phyloP scores from a whole-genome alignment of 352 stramenopile species.

The Phytophthora hibernalis region DNA sequence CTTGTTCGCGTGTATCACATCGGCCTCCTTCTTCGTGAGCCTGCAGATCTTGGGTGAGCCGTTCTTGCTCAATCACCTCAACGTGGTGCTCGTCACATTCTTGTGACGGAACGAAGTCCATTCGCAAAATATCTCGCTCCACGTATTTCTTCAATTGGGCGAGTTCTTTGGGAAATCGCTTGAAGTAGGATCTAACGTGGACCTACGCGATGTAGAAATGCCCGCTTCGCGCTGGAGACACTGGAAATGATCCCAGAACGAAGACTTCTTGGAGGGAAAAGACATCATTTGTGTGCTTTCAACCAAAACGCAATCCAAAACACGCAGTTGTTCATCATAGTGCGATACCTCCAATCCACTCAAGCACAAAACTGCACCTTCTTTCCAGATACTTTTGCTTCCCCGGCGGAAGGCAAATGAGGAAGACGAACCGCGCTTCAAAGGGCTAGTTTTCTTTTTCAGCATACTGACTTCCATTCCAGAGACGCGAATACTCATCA shows the following conservation, averaged over 20 bases:
- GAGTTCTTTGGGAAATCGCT: conserved; percentile 30
- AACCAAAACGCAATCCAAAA: conserved; percentile 64
- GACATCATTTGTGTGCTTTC: conserved; percentile 67
- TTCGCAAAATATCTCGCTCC: conserved; percentile 49
- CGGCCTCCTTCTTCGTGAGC: conserved; percentile 30
- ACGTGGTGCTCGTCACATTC: conserved; percentile 48
- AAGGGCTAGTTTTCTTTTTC: conserved; percentile 23
- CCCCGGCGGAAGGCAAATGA: conserved; percentile 58
- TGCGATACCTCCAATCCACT: conserved; percentile 69
- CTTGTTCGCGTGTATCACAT: conserved; percentile 1
- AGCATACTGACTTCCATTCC: conserved; percentile 38
- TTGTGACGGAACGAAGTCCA: conserved; percentile 51
- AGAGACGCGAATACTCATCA: conserved; percentile 67
- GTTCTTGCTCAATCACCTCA: conserved; percentile 41
- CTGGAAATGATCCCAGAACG: conserved; percentile 46
- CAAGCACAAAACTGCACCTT: conserved; percentile 61
- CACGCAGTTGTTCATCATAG: conserved; percentile 58
- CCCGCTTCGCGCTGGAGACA: conserved; percentile 21
- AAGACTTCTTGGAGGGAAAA: conserved; percentile 66
- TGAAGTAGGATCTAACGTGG: neutral
- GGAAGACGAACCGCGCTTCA: conserved; percentile 20
- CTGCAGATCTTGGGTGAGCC: conserved; percentile 60
- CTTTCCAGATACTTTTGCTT: conserved; percentile 56
- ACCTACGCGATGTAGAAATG: conserved; percentile 5
- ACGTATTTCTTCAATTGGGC: conserved; percentile 55